Conservation (phyloP, 2,329 filamentous ascomycete species). For the Endothia cerciana region DNA sequence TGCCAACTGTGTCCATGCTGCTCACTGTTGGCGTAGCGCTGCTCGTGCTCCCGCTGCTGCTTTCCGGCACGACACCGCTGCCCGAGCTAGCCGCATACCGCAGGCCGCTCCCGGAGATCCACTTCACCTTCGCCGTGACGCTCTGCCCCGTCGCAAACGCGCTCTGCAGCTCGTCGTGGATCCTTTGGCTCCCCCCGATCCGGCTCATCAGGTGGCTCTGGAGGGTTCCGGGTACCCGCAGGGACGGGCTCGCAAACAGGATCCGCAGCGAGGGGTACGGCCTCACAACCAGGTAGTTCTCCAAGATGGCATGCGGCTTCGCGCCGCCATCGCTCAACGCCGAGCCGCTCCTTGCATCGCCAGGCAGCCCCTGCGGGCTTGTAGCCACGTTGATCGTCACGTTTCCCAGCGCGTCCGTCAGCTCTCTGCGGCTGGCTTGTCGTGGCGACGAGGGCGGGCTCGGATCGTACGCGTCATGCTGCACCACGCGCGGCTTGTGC, state of each 20-base stretch:
- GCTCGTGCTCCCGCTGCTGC: neutral
- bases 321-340: neutral
- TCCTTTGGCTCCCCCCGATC: conserved; percentile 53
- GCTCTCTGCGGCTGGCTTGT: neutral
- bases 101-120: conserved; percentile 54
- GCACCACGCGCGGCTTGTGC: conserved; percentile 47
- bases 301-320: conserved; percentile 43
- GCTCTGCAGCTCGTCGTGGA: conserved; percentile 53
- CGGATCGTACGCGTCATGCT: conserved; percentile 31
- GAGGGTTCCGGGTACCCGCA: conserved; percentile 69
- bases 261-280: conserved; percentile 69
- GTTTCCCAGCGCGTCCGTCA: conserved; percentile 3
- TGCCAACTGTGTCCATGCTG: conserved; percentile 2
- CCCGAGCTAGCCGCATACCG: conserved; percentile 8
- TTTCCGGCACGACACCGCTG: neutral
- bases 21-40: neutral
- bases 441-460: conserved; percentile 28
- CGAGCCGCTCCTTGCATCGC: neutral
- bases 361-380: neutral
- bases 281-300: conserved; percentile 66
- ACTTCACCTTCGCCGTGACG: conserved; percentile 75
- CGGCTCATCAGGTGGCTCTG: conserved; percentile 61
- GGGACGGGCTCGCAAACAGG: conserved; percentile 69
- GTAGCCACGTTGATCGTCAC: neutral
- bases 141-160: conserved; percentile 70